Conservation (phyloP, 2,329 filamentous ascomycete genomes). For the Monosporascus sp. region DNA sequence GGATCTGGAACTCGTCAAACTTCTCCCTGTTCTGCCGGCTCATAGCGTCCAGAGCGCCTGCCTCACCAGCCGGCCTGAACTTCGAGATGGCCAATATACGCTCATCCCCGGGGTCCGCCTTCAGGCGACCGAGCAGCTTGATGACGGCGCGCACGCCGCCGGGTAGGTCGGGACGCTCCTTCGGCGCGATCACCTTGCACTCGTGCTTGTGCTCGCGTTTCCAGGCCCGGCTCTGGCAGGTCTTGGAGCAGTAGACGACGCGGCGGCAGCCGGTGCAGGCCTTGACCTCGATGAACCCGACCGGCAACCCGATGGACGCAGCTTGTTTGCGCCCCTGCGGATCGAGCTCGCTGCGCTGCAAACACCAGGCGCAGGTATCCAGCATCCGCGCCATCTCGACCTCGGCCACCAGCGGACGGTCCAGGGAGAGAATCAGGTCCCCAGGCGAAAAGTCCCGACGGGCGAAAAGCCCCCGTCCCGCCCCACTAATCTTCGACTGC, state of each 20-base stretch:
- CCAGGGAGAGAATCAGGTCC: slow-evolving; percentile 15
- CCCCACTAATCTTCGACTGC: slow-evolving; percentile 14
- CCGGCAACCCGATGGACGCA: slow-evolving; percentile 21
- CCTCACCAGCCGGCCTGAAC: slow-evolving; percentile 14
- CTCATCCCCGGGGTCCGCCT: slow-evolving; percentile 10
- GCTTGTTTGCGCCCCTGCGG: slow-evolving; percentile 11
- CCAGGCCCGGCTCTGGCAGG: slow-evolving; percentile 23
- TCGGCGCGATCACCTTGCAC: slow-evolving; percentile 21
- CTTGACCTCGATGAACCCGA: slow-evolving; percentile 18
- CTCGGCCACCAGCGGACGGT: slow-evolving; percentile 21
- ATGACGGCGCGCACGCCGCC: slow-evolving; percentile 16
- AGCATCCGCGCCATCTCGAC: slow-evolving; percentile 15
- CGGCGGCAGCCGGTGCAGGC: slow-evolving; percentile 18
- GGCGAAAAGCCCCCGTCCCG: slow-evolving; percentile 23
- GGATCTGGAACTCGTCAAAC: slow-evolving; percentile 15
- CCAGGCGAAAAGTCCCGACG: slow-evolving; percentile 18
- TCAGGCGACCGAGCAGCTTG: slow-evolving; percentile 21
- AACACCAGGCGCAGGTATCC: slow-evolving; percentile 25
- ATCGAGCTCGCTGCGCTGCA: slow-evolving; percentile 18
- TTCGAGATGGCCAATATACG: slow-evolving; percentile 12
- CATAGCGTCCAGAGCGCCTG: slow-evolving; percentile 10
- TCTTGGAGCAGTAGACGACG: slow-evolving; percentile 23
- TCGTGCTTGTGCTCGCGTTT: slow-evolving; percentile 25
- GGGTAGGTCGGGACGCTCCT: slow-evolving; percentile 14
- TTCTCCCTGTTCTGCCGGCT: slow-evolving; percentile 12